A percentile compares a stretch with the other conserved stretches of the same genome.
phyloP scores from a whole-genome alignment of 305 asterid genomes.

The Fraxinus xanthoxyloides region DNA sequence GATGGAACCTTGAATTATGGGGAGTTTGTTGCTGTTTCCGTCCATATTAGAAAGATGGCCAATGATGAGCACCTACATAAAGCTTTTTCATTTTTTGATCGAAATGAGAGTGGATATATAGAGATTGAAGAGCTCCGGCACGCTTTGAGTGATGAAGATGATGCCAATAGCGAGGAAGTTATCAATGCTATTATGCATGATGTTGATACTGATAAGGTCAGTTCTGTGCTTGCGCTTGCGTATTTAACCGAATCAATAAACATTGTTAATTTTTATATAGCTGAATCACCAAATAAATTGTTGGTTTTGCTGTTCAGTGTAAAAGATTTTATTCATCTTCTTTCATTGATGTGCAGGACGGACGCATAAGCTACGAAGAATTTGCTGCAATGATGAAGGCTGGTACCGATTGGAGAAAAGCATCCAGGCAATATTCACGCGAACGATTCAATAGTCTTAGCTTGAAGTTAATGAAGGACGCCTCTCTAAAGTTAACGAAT shows the following conservation, averaged over 20 bases:
- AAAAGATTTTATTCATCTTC: neutral
- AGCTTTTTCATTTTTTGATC: constrained; percentile 76
- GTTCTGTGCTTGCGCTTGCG: neutral
- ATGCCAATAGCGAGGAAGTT: constrained; percentile 56
- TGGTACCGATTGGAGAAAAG: constrained; percentile 82
- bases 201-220: constrained; percentile 77
- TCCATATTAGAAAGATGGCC: constrained; percentile 61
- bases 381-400: constrained; percentile 76
- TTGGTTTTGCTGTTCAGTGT: neutral
- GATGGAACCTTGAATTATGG: constrained; percentile 66
- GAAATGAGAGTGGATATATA: constrained; percentile 55
- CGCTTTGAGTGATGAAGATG: constrained; percentile 67
- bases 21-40: constrained; percentile 68
- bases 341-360: constrained; percentile 44
- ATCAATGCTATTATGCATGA: constrained; percentile 72
- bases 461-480: constrained; percentile 61
- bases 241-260: neutral
- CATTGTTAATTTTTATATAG: neutral
- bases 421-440: constrained; percentile 73
- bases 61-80: constrained; percentile 81
- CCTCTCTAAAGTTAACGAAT: constrained; percentile 41
- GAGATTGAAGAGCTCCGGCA: constrained; percentile 70
- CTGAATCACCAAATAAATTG: neutral
- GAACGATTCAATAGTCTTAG: constrained; percentile 68
- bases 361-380: constrained; percentile 67